Evolutionary conservation across 1,284 basidiomycete species (phyloP).

Genomic region (Ganoderma multipileum): DNA sequence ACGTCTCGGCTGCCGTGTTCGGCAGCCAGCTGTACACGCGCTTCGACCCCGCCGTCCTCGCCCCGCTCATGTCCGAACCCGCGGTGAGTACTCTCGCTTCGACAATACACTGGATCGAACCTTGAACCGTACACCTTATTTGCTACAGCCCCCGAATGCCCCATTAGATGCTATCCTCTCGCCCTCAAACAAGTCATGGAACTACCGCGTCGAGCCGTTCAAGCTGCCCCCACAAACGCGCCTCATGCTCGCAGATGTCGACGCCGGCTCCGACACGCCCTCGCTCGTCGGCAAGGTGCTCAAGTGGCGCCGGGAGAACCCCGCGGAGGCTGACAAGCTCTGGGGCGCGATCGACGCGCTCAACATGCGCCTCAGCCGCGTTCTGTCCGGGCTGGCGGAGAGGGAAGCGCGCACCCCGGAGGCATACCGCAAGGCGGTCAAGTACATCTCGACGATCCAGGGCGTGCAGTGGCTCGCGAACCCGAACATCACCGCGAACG

Average conservation of each 20-base stretch:
- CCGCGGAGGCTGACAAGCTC: conserved; percentile 62
- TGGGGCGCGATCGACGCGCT: conserved; percentile 75
- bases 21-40: conserved; percentile 94
- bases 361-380: conserved; percentile 64
- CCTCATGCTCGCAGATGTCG: conserved; percentile 91
- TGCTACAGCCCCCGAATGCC: conserved; percentile 11
- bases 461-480: conserved; percentile 69
- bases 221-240: conserved; percentile 82
- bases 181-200: conserved; percentile 71
- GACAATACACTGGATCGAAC: background rate
- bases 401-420: conserved; percentile 52
- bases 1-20: conserved; percentile 93
- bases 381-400: conserved; percentile 57
- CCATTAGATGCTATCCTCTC: conserved; percentile 59
- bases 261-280: conserved; percentile 93
- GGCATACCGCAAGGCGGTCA: conserved; percentile 61
- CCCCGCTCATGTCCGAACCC: conserved; percentile 70
- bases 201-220: conserved; percentile 72
- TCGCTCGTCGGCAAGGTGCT: conserved; percentile 90
- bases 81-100: conserved; percentile 31
- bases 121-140: background rate
- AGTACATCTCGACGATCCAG: conserved; percentile 64
- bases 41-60: conserved; percentile 80
- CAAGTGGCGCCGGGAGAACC: conserved; percentile 79
- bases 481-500: conserved; percentile 52